A percentile compares a stretch with the other conserved stretches of the same genome.
These are phyloP conservation scores for Ocimum tenuiflorum DNA, from an alignment of 257 asterid species.

Conservation along the genomic window DNA sequence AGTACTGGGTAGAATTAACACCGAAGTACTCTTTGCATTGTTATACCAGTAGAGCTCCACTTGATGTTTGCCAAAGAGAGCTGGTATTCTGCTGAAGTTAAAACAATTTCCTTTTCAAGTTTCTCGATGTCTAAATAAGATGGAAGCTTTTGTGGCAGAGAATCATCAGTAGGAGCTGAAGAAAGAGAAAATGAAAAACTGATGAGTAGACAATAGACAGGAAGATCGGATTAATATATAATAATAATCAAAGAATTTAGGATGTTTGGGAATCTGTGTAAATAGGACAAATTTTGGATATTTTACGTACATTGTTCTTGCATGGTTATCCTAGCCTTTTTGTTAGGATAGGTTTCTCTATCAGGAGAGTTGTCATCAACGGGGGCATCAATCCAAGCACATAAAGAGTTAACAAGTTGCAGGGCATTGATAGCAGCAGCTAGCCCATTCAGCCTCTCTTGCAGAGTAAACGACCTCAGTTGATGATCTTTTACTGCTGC, in stretches of 20 bases:
- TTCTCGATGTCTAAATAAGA: constrained; percentile 64
- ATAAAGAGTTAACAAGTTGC: constrained; percentile 84
- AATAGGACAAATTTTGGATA: neutral
- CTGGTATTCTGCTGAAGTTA: constrained; percentile 65
- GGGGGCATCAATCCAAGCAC: constrained; percentile 83
- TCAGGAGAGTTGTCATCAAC: constrained; percentile 38
- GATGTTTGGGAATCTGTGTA: neutral
- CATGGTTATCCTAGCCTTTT: constrained; percentile 64
- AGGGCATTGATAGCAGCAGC: constrained; percentile 88
- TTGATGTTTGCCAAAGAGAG: constrained; percentile 60
- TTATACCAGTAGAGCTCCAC: constrained; percentile 66
- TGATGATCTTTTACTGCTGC: constrained; percentile 60
- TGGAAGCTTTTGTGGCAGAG: constrained; percentile 43
- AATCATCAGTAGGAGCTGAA: constrained; percentile 54
- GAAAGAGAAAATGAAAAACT: neutral
- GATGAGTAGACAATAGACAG: neutral
- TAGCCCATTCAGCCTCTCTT: constrained; percentile 81
- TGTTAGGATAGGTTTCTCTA: constrained; percentile 60
- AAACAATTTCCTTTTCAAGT: constrained; percentile 77
- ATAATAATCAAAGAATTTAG: constrained; percentile 15
- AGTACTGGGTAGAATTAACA: neutral
- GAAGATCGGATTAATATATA: neutral
- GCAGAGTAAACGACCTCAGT: constrained; percentile 51
- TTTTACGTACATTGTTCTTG: constrained; percentile 49
- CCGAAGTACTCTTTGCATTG: constrained; percentile 7